A percentile compares a stretch with the other conserved stretches of the same genome.
These are phyloP conservation scores for Aureobasidium mangrovei DNA, from an alignment of 2,329 filamentous ascomycete genomes.

Conservation along the genomic window DNA sequence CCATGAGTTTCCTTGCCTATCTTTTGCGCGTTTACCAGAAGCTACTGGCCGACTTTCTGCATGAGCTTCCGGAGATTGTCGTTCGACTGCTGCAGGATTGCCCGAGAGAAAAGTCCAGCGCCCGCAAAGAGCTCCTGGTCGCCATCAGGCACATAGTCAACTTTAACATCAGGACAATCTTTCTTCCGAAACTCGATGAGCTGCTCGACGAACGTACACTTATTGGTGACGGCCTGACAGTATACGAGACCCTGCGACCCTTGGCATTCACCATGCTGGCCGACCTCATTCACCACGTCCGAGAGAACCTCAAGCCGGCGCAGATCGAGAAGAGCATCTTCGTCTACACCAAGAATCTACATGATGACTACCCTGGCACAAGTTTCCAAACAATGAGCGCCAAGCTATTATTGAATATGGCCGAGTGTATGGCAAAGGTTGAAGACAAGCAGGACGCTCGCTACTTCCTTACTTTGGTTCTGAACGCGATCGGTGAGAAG, in stretches of 20 bases:
- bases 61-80: slow-evolving; percentile 76
- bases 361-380: slow-evolving; percentile 91
- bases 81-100: slow-evolving; percentile 89
- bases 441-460: slow-evolving; percentile 89
- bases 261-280: slow-evolving; percentile 97
- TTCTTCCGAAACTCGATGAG: slow-evolving; percentile 88
- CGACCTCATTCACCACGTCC: slow-evolving; percentile 92
- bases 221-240: slow-evolving; percentile 90
- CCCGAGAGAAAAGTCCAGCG: slow-evolving; percentile 84
- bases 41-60: slow-evolving; percentile 80
- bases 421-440: slow-evolving; percentile 91
- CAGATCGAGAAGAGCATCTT: slow-evolving; percentile 95
- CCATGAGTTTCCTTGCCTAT: slow-evolving; percentile 97
- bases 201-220: slow-evolving; percentile 87
- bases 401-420: slow-evolving; percentile 94
- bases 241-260: slow-evolving; percentile 92
- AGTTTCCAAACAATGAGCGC: slow-evolving; percentile 99
- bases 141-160: slow-evolving; percentile 98
- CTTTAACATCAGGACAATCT: slow-evolving; percentile 95
- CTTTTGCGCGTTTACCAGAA: slow-evolving; percentile 79
- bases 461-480: slow-evolving; percentile 91
- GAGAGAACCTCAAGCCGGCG: slow-evolving; percentile 76
- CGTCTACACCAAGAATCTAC: slow-evolving; percentile 92
- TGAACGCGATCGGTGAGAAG: slow-evolving; percentile 97
- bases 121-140: slow-evolving; percentile 88